Evolutionary conservation across 2,329 filamentous ascomycete genomes (phyloP).

Genomic region (Colletotrichum tabaci): DNA sequence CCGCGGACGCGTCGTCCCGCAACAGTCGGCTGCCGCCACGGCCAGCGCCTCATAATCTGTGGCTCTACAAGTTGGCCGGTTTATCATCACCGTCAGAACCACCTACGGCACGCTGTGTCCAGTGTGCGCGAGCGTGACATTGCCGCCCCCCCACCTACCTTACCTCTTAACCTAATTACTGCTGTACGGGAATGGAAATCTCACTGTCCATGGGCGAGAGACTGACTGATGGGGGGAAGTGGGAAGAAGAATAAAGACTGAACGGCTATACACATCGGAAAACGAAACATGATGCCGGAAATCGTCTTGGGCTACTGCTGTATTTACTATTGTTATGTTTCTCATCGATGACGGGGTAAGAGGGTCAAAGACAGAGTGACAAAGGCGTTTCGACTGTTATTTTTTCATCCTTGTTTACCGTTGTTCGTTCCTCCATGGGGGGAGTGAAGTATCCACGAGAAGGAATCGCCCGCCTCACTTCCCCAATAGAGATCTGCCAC

Average conservation of each 20-base stretch:
- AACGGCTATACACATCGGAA: background rate
- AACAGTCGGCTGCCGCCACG: conserved; percentile 27
- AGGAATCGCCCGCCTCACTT: background rate
- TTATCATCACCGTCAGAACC: background rate
- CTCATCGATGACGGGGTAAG: background rate
- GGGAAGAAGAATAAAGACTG: background rate
- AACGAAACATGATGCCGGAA: conserved; percentile 6
- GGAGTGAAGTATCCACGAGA: background rate
- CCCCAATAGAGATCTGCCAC: conserved; percentile 20
- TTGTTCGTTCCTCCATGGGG: background rate
- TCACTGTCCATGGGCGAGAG: background rate
- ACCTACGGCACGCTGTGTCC: background rate
- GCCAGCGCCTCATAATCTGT: conserved; percentile 25
- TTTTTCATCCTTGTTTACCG: background rate
- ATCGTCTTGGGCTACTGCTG: conserved; percentile 10
- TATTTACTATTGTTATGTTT: conserved; percentile 24
- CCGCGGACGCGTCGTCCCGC: conserved; percentile 37
- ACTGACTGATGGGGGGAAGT: too few species aligned
- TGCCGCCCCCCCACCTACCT: background rate
- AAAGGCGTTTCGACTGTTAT: conserved; percentile 25
- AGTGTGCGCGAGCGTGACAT: background rate
- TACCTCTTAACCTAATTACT: conserved; percentile 16
- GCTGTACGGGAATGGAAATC: background rate
- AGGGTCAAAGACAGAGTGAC: conserved; percentile 1
- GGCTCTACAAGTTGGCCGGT: background rate